phyloP scores from a whole-genome alignment of 2,329 filamentous ascomycete species.

The Colletotrichum siamense region DNA sequence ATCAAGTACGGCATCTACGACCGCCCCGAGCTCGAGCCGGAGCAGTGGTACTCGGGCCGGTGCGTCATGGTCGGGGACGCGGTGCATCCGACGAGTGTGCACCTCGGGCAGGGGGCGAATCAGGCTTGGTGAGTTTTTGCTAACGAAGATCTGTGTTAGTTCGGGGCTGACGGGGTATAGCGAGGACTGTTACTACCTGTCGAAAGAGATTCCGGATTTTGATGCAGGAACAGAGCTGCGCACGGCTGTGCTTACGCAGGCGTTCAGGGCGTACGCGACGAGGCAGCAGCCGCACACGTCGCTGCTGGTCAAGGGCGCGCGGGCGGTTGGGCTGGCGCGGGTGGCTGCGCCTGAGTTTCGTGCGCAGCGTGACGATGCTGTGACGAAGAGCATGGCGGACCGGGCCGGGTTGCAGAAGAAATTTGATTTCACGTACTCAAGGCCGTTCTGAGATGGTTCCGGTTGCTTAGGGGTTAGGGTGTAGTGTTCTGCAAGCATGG shows the following conservation, averaged over 20 bases:
- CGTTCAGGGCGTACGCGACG: constrained; percentile 15
- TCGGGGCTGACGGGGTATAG: neutral
- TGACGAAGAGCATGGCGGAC: constrained; percentile 1
- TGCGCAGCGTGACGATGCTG: constrained; percentile 6
- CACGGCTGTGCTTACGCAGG: neutral
- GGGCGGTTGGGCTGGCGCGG: constrained; percentile 22
- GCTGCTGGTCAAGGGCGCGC: constrained; percentile 25
- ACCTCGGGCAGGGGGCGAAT: constrained; percentile 30
- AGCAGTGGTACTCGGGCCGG: constrained; percentile 27
- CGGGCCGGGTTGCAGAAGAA: neutral
- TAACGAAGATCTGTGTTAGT: neutral
- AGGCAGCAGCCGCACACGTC: constrained; percentile 27
- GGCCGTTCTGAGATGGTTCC: neutral
- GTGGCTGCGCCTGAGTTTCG: constrained; percentile 22
- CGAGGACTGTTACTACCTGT: constrained; percentile 9
- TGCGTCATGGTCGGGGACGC: constrained; percentile 28
- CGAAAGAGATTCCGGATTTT: neutral
- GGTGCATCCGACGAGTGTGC: constrained; percentile 29
- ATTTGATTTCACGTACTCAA: neutral
- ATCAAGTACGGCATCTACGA: constrained; percentile 33
- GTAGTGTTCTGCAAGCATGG: accelerated
- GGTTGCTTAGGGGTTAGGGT: neutral
- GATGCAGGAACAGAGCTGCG: neutral
- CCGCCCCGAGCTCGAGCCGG: constrained; percentile 23
- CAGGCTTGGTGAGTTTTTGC: constrained; percentile 6